Conservation (phyloP, 108 stramenopile genomes). For the Nitzschia palea region DNA sequence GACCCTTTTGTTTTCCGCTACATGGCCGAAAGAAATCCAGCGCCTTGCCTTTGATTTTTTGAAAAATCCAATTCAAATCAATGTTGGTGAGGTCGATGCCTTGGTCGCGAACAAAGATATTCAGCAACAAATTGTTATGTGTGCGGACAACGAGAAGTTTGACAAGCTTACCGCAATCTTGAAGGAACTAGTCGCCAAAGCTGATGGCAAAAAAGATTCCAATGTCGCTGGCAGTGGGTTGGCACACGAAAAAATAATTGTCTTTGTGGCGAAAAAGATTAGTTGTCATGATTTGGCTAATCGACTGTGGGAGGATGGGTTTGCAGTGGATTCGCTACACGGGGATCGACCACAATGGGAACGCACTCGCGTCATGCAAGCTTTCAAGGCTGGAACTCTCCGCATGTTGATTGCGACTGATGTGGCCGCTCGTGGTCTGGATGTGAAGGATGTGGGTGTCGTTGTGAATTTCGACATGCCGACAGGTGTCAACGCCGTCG, state of each 20-base stretch:
- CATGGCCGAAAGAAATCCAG: constrained; percentile 98
- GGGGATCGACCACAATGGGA: constrained; percentile 97
- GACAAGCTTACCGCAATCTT: constrained; percentile 92
- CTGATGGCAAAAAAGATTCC: constrained; percentile 35
- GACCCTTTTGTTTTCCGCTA: constrained; percentile 98
- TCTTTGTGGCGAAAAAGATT: constrained; percentile 89
- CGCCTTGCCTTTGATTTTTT: constrained; percentile 95
- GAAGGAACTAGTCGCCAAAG: constrained; percentile 70
- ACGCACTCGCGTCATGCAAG: constrained; percentile 92
- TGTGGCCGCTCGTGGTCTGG: constrained; percentile 96
- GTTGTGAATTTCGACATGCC: constrained; percentile 99
- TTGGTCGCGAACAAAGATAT: constrained; percentile 94
- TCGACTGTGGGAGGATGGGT: constrained; percentile 88
- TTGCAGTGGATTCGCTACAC: constrained; percentile 94
- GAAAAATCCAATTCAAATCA: constrained; percentile 93
- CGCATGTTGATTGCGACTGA: constrained; percentile 97
- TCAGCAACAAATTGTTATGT: constrained; percentile 90
- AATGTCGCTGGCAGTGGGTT: constrained; percentile 65
- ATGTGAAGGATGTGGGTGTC: constrained; percentile 96
- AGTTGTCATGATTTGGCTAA: constrained; percentile 87
- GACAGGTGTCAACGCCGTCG: constrained; percentile 80
- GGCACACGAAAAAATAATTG: constrained; percentile 83
- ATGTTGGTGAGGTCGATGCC: constrained; percentile 91
- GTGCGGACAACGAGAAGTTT: constrained; percentile 85
- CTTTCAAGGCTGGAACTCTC: constrained; percentile 88